Evolutionary conservation across 257 asterid genomes (phyloP).

Genomic region (Lycium ferocissimum): DNA sequence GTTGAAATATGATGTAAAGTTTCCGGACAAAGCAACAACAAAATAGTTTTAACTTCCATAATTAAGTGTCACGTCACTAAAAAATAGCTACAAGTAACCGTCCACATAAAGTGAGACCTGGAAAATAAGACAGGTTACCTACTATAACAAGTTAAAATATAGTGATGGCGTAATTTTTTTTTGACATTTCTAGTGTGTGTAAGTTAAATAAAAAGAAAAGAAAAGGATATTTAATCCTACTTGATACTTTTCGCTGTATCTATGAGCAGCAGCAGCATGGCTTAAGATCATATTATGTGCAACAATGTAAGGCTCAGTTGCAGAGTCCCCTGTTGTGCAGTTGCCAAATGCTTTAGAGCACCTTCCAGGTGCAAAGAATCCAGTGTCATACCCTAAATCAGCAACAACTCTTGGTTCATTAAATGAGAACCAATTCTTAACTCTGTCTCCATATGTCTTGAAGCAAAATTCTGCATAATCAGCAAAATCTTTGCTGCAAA

Average conservation of each 20-base stretch:
- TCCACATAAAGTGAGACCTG: neutral
- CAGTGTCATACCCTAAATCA: conserved; percentile 56
- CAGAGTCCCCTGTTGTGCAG: conserved; percentile 74
- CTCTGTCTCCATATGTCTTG: conserved; percentile 66
- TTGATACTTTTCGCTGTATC: conserved; percentile 74
- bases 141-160: neutral
- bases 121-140: neutral
- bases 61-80: neutral
- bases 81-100: neutral
- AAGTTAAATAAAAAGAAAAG: neutral
- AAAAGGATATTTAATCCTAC: conserved; percentile 37
- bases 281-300: conserved; percentile 77
- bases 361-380: conserved; percentile 62
- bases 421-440: conserved; percentile 72
- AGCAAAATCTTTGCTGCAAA: conserved; percentile 71
- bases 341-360: conserved; percentile 82
- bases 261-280: conserved; percentile 74
- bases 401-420: conserved; percentile 69
- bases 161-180: neutral
- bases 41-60: neutral
- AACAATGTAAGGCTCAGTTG: conserved; percentile 91
- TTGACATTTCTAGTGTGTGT: neutral
- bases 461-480: conserved; percentile 75
- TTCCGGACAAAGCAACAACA: neutral
- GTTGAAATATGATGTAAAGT: neutral